phyloP scores from a whole-genome alignment of 2,329 filamentous ascomycete species.

The Pyrenophora graminea region DNA sequence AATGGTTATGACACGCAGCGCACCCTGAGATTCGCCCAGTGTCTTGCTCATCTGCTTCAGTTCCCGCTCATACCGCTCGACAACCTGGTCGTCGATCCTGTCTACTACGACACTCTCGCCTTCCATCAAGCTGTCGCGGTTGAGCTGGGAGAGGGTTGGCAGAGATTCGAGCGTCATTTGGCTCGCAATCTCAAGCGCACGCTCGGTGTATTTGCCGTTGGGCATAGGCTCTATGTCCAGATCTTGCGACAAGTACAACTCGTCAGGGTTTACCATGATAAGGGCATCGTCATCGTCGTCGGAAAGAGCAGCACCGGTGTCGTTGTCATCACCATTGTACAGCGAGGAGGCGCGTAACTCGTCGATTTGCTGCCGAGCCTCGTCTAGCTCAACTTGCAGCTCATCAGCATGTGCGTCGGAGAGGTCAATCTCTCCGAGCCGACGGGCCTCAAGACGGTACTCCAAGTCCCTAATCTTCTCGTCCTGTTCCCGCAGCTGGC shows the following conservation, averaged over 20 bases:
- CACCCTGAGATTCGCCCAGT: constrained; percentile 47
- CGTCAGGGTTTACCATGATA: constrained; percentile 40
- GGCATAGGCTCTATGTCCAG: constrained; percentile 32
- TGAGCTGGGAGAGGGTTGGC: constrained; percentile 29
- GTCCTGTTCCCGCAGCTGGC: constrained; percentile 46
- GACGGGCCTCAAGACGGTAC: constrained; percentile 41
- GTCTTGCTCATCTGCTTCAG: constrained; percentile 46
- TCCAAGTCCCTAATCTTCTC: constrained; percentile 45
- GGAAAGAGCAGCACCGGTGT: constrained; percentile 24
- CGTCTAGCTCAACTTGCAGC: constrained; percentile 40
- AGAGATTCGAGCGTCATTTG: constrained; percentile 38
- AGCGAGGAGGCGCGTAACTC: constrained; percentile 39
- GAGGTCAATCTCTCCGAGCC: constrained; percentile 46
- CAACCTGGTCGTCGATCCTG: constrained; percentile 43
- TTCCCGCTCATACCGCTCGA: constrained; percentile 46
- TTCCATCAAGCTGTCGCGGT: constrained; percentile 32
- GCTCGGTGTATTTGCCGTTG: constrained; percentile 36
- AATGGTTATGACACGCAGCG: constrained; percentile 49
- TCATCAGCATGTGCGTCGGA: constrained; percentile 42
- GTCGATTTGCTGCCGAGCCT: constrained; percentile 43
- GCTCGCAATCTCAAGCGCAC: constrained; percentile 34
- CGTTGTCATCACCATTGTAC: constrained; percentile 35
- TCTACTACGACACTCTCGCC: constrained; percentile 26
- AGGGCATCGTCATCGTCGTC: constrained; percentile 39
- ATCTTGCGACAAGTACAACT: constrained; percentile 38